Base-by-base conservation (phyloP, 192 early-diverging fungal genomes). In the Umbelopsis vinacea region DNA sequence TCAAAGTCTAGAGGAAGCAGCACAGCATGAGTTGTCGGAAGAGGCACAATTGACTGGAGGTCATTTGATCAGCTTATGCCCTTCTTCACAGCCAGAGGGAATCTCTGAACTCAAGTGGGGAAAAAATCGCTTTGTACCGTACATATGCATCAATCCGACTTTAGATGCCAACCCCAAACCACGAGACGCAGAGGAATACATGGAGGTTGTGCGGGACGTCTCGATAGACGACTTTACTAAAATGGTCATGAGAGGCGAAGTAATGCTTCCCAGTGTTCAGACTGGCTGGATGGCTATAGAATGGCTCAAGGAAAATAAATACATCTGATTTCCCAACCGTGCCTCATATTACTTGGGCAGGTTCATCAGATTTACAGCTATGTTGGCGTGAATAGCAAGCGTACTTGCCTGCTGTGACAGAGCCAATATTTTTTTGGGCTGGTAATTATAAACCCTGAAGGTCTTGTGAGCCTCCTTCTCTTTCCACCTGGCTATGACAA, bases 41-140 rank as follows among this genome's bases (percentile, higher is more conserved):
- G 88, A 89, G 72, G 81, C 86, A 7, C 75, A 73, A 23, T 74
- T 89, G 22, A 88, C 72, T 23, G 79, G 73, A n/a, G 88, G 84
- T 8, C 21, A 54, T n/a, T 84, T 74, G 79, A 79, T 89, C 33
- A 55, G 70, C 24, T 70, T 89, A 7, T 69, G 83, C 4, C 83
- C 83, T 15, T 45, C 74, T 12, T 76, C 70, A 9, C 82, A 84
- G n/a, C 71, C 70, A 69, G 67, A 75, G 2, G 87, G 87, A 7
- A 88, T 88, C 52, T 76, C 76, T 47, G 86, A 88, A 70, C 50
- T 89, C 45, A 89, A 89, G 67, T 89, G 88, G 88, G 80, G 83
- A 35, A 70, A 67, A 21, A 89, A 89, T 70, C 75, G 83, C 35
- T 89, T 89, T 77, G 76, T 87, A 6, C 85, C 87, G 0, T 89